Evolutionary conservation across 148 eudicot genomes (phyloP).

Genomic region (Camellia japonica): DNA sequence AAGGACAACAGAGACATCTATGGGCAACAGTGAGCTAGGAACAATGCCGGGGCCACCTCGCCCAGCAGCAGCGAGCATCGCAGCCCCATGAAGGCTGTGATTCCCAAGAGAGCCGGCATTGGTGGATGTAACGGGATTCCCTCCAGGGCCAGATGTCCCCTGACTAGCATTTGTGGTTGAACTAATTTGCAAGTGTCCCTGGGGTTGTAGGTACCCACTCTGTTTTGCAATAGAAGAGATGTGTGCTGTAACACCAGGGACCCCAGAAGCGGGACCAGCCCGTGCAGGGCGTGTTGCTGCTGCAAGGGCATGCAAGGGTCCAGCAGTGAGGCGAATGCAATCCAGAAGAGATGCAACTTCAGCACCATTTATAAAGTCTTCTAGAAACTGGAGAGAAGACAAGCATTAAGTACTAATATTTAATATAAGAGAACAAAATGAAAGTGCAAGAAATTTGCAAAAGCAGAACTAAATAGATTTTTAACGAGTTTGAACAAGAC

Average conservation of each 20-base stretch:
- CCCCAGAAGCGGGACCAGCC: constrained; percentile 79
- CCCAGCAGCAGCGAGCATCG: constrained; percentile 70
- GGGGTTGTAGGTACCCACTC: constrained; percentile 48
- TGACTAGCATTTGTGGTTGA: constrained; percentile 41
- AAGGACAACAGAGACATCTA: constrained; percentile 94
- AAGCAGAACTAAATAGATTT: neutral
- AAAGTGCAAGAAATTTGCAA: constrained; percentile 1
- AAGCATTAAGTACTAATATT: neutral
- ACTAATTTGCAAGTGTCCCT: constrained; percentile 47
- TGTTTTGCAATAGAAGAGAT: constrained; percentile 57
- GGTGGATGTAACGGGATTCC: constrained; percentile 48
- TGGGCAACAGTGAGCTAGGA: constrained; percentile 94
- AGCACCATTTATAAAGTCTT: constrained; percentile 94
- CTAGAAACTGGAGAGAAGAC: constrained; percentile 64
- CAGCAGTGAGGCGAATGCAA: constrained; percentile 96
- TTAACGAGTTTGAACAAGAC: neutral
- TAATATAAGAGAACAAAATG: neutral
- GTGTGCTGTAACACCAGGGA: constrained; percentile 58
- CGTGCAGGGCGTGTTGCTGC: constrained; percentile 99
- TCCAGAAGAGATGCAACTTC: constrained; percentile 96
- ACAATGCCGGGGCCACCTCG: constrained; percentile 95
- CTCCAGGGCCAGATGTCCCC: constrained; percentile 39
- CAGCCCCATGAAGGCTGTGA: constrained; percentile 53
- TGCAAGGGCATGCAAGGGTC: constrained; percentile 96
- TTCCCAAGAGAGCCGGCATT: constrained; percentile 45